Base-by-base conservation (phyloP, 768 basidiomycete genomes). In the Cystofilobasidium macerans region DNA sequence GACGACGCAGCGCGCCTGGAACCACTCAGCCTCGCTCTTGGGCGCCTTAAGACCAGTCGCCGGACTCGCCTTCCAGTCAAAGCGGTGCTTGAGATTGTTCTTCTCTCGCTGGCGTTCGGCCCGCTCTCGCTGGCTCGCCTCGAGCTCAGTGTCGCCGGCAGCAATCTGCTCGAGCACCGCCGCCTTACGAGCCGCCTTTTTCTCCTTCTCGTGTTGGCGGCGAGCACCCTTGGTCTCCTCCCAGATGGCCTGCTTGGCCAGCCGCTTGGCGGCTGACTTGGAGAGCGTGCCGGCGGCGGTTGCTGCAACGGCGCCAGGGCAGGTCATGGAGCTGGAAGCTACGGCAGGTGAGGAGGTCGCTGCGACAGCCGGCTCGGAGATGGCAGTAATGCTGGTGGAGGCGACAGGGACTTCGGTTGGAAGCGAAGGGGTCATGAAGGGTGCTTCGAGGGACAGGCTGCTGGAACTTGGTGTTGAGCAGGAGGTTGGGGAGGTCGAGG, bases 131-230 rank as follows among this genome's bases (percentile, higher is more conserved):
- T 69, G 68, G 64, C 71, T 73, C 65, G 81, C 73, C 48, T 72
- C 70, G n/a, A 73, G 56, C 11, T 67, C 51, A 30, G 67, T 61
- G 57, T 81, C 81, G 74, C 84, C 51, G 3, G 51, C 51, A 7
- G 51, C 51, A 30, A 54, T 54, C 28, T 54, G 28, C 51, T 54
- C 51, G 18, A 22, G 51, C 16, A 54, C 85, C 78, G 86, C 89
- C 72, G 82, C 83, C 75, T 86, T 88, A 75, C 82, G 85, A 33
- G 82, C 82, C 76, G 71, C 71, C 62, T 67, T 65, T 48, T 59
- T 56, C 65, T 84, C 83, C 76, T 84, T 90, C 77, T 91, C 90
- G 67, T 78, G 81, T 20, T 85, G 84, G 20, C 89, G 81, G 40
- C 88, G 84, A 73, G 85, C 85, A 57, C 85, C 78, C 78, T 89